These are phyloP conservation scores for Globisporangium nodosum DNA, from an alignment of 352 stramenopile species.

Conservation along the genomic window DNA sequence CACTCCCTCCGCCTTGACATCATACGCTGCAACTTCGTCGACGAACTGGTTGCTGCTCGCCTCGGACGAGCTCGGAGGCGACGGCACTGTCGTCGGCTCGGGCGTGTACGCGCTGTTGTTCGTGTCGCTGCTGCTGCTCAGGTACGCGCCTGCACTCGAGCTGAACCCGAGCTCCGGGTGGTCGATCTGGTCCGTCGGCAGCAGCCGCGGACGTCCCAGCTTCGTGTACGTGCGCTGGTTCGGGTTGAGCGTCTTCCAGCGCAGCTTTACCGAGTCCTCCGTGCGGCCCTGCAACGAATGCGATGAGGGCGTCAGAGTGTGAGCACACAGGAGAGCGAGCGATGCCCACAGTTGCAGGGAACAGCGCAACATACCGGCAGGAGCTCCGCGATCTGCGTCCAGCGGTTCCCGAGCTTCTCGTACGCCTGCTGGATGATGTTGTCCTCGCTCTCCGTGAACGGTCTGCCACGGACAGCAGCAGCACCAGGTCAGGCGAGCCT, in stretches of 20 bases:
- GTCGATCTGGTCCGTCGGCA: slow-evolving; percentile 41
- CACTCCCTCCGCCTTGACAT: background rate
- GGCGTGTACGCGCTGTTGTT: background rate
- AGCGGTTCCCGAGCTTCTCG: slow-evolving; percentile 80
- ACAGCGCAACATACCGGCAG: slow-evolving; percentile 36
- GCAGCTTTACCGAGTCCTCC: slow-evolving; percentile 75
- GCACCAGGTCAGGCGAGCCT: background rate
- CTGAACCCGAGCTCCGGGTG: slow-evolving; percentile 12
- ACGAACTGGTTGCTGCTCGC: slow-evolving; percentile 6
- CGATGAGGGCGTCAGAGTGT: background rate
- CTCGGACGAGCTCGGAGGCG: slow-evolving; percentile 11
- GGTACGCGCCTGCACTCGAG: background rate
- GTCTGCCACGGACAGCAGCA: slow-evolving; percentile 14
- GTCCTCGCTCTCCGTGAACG: slow-evolving; percentile 68
- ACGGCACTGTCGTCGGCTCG: background rate
- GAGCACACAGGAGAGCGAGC: no score
- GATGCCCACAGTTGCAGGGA: background rate
- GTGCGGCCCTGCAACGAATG: slow-evolving; percentile 40
- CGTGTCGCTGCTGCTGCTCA: slow-evolving; percentile 1
- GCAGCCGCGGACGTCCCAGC: slow-evolving; percentile 57
- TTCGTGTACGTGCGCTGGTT: slow-evolving; percentile 75
- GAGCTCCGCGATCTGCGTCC: slow-evolving; percentile 82
- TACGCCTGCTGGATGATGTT: slow-evolving; percentile 71
- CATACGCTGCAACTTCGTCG: background rate
- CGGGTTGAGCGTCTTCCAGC: slow-evolving; percentile 79